Evolutionary conservation across 352 stramenopile species (phyloP), one percentile per base, ranked within the genome.

Genomic region (Phytophthora rubi): DNA sequence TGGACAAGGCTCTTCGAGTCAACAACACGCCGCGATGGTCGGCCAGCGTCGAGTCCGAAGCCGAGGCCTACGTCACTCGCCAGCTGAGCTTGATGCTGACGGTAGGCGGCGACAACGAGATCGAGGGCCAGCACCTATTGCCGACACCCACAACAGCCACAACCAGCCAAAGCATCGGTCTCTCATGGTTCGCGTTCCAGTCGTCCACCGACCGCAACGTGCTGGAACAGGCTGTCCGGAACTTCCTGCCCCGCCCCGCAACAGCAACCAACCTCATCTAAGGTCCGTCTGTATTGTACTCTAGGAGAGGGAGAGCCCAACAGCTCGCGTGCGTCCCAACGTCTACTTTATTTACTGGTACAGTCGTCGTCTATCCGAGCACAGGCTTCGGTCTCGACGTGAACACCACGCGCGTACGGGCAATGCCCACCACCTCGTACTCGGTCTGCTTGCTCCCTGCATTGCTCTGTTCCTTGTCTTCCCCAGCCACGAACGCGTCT

Each of bases 371-470:
- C 45, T 80, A 83, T 15, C 54, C 61, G 47, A 93, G 75, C 13
- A 96, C 82, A 2, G 89, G 89, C 57, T 97, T 94, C 3, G 88
- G 89, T 33, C 89, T 83, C 44, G 82, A 73, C 8, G 71, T 74
- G 73, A 97, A 97, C 51, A 97, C 60, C 26, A 97, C 67, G 21
- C 85, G 88, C 6, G 82, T 93, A 6, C 87, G 78, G 12, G 89
- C 89, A 28, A 97, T 90, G 28, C 89, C 89, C n/a, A 95, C 80
- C 30, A 97, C 84, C 33, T 93, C 72, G 52, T 94, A 96, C n/a
- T 66, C 62, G 42, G 71, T 70, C n/a, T 47, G 39, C 39, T 47
- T 47, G 39, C 23, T 26, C 1, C 2, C 23, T 26, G 39, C 15
- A 10, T 21, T 18, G 33, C 3, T 12, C 13, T 39, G 33, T 9